A percentile compares a stretch with the other conserved stretches of the same genome.
Conservation (phyloP, 148 eudicot genomes). For the Rhododendron vialii region DNA sequence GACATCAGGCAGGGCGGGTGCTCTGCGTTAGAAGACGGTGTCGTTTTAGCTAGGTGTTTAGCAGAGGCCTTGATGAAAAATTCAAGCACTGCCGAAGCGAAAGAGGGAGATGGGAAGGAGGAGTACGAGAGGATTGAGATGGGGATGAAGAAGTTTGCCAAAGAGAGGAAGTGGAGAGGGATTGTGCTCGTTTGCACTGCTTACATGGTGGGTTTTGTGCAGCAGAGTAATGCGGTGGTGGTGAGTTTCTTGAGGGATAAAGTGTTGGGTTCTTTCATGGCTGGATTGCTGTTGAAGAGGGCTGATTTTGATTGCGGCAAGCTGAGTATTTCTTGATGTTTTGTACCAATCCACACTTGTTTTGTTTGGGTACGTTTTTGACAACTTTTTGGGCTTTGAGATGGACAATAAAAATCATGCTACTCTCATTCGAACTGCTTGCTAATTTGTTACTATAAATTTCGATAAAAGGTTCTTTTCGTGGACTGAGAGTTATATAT, state of each 20-base stretch:
- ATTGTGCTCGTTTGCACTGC: conserved; percentile 34
- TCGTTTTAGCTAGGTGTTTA: conserved; percentile 44
- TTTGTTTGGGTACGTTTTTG: not conserved
- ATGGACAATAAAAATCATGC: not conserved
- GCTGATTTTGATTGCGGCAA: conserved; percentile 40
- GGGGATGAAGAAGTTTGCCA: conserved; percentile 30
- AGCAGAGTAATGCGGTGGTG: conserved; percentile 33
- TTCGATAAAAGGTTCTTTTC: too few relatives aligned
- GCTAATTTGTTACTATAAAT: too few relatives aligned
- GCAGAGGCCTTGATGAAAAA: conserved; percentile 23
- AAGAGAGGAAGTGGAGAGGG: conserved; percentile 51
- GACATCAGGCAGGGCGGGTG: conserved; percentile 67
- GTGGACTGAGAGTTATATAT: too few relatives aligned
- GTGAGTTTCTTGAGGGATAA: conserved; percentile 41
- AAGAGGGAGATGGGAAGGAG: conserved; percentile 11
- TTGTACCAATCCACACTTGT: not conserved
- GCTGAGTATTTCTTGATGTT: conserved; percentile 16
- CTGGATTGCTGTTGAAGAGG: conserved; percentile 28
- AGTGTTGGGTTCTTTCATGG: conserved; percentile 27
- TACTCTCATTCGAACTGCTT: not conserved
- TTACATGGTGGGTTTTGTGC: conserved; percentile 39
- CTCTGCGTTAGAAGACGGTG: conserved; percentile 53
- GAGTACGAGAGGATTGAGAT: conserved; percentile 27
- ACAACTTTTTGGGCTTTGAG: not conserved
- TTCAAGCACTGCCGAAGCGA: not conserved